Percentiles rank a stretch among this genome's conserved stretches.
Conservation (phyloP, 2,329 filamentous ascomycete genomes). For the Stachybotrys echinatus region DNA sequence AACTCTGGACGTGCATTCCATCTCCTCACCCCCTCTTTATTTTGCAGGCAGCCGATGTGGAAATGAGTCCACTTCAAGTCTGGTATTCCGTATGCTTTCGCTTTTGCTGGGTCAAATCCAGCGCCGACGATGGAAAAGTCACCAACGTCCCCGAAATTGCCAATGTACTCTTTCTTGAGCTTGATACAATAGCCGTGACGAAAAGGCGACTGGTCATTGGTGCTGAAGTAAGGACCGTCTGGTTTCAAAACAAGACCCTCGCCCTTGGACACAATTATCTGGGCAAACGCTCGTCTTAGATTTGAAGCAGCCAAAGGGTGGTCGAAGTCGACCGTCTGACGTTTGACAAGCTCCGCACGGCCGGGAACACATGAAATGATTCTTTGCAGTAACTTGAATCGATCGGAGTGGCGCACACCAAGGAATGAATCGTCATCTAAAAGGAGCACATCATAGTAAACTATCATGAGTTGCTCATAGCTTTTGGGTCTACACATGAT, state of each 20-base stretch:
- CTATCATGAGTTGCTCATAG: slow-evolving; percentile 55
- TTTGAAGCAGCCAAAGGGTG: slow-evolving; percentile 41
- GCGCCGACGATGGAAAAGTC: slow-evolving; percentile 79
- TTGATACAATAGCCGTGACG: slow-evolving; percentile 62
- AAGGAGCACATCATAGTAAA: slow-evolving; percentile 55
- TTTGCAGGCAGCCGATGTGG: slow-evolving; percentile 69
- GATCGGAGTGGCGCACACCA: slow-evolving; percentile 47
- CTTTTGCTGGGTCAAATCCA: slow-evolving; percentile 61
- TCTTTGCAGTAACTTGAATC: slow-evolving; percentile 53
- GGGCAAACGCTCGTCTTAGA: slow-evolving; percentile 61
- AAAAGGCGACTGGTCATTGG: slow-evolving; percentile 26
- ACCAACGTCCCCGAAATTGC: slow-evolving; percentile 71
- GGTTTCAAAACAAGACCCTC: slow-evolving; percentile 83
- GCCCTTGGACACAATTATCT: slow-evolving; percentile 57
- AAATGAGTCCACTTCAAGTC: slow-evolving; percentile 73
- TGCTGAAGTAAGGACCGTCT: slow-evolving; percentile 71
- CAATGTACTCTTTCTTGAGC: slow-evolving; percentile 80
- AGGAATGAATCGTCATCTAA: slow-evolving; percentile 50
- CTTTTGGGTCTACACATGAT: slow-evolving; percentile 34
- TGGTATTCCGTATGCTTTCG: slow-evolving; percentile 46
- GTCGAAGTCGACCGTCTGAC: slow-evolving; percentile 63
- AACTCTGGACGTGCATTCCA: slow-evolving; percentile 53
- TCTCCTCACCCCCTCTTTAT: slow-evolving; percentile 53
- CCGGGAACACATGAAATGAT: slow-evolving; percentile 51
- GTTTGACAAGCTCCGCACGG: slow-evolving; percentile 60